A percentile compares a stretch with the other conserved stretches of the same genome.
Evolutionary conservation across 176 grass and related monocot species (phyloP).

Genomic region (Oryza rufipogon): DNA sequence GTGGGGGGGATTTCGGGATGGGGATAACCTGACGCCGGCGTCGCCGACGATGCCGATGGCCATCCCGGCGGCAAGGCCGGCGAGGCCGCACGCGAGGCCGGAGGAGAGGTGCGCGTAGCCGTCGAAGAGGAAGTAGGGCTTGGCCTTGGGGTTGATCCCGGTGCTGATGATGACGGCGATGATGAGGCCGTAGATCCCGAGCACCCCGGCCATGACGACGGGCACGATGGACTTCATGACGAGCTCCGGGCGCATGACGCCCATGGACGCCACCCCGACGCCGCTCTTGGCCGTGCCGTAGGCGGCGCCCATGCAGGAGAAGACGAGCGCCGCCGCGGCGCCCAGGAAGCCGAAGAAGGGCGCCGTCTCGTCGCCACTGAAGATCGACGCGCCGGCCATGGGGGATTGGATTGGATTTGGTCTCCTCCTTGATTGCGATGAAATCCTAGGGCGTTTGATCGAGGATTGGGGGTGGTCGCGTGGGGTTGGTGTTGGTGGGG

Average conservation of each 20-base stretch:
- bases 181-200: slow-evolving; percentile 68
- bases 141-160: slow-evolving; percentile 72
- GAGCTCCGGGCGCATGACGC: slow-evolving; percentile 68
- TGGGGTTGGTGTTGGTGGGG: too few relatives aligned
- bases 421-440: too few relatives aligned
- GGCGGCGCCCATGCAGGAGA: slow-evolving; percentile 71
- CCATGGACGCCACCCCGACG: slow-evolving; percentile 73
- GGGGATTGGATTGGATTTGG: too few relatives aligned
- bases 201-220: slow-evolving; percentile 70
- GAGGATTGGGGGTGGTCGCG: neutral
- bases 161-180: slow-evolving; percentile 74
- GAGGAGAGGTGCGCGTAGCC: slow-evolving; percentile 66
- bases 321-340: slow-evolving; percentile 65
- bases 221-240: slow-evolving; percentile 71
- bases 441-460: slow-evolving; percentile 31
- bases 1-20: neutral
- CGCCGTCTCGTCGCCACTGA: slow-evolving; percentile 70
- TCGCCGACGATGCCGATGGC: slow-evolving; percentile 71
- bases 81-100: slow-evolving; percentile 61
- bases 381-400: slow-evolving; percentile 42
- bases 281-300: slow-evolving; percentile 75
- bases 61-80: slow-evolving; percentile 59
- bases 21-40: slow-evolving; percentile 54
- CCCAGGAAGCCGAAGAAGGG: slow-evolving; percentile 79
- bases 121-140: slow-evolving; percentile 69